Evolutionary conservation across 2,329 filamentous ascomycete species (phyloP), one percentile per base, ranked within the genome.

Genomic region (Fusarium sp.): DNA sequence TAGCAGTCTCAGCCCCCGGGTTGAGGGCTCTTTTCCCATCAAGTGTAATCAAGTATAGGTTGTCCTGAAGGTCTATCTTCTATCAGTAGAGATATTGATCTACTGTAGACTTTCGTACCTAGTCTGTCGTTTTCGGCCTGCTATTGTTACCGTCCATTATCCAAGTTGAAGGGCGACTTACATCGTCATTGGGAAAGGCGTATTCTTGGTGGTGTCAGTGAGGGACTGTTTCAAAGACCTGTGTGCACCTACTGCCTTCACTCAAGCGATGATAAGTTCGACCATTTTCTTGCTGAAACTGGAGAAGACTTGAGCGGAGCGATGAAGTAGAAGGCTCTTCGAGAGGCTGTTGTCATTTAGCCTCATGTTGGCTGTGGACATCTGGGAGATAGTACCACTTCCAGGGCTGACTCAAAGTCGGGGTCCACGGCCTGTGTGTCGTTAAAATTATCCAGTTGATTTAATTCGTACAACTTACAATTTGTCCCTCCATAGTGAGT

Each of bases 171-270:
- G 29, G 35, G 14, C 35, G 4, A 16, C 70, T 57, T 47, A 69
- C 70, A 42, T 72, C 69, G n/a, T 72, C 70, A n/a, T 72, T 72
- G 3, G 70, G 70, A 14, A 57, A 72, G 9, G 69, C 69, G 45
- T 72, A 72, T 59, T 72, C 70, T 72, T 29, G 0, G 3, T 1
- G 0, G 1, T 0, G 2, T 72, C 9, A 69, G 64, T 6, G 4
- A n/a, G 0, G 0, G 14, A 7, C 6, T 6, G 1, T 11, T 18
- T 6, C 27, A 16, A 18, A 24, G 13, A 5, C 6, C 1, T 1
- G 7, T 2, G 0, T 4, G 29, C 29, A 9, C 70, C 58, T 2
- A 72, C 70, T 72, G 14, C 70, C 70, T 69, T 69, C 69, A 5
- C 70, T 72, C 7, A 72, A 14, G n/a, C 35, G 62, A 14, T 72